A percentile compares a stretch with the other conserved stretches of the same genome.
Evolutionary conservation across 768 basidiomycete genomes (phyloP).

Genomic region (Dentipellis sp.): DNA sequence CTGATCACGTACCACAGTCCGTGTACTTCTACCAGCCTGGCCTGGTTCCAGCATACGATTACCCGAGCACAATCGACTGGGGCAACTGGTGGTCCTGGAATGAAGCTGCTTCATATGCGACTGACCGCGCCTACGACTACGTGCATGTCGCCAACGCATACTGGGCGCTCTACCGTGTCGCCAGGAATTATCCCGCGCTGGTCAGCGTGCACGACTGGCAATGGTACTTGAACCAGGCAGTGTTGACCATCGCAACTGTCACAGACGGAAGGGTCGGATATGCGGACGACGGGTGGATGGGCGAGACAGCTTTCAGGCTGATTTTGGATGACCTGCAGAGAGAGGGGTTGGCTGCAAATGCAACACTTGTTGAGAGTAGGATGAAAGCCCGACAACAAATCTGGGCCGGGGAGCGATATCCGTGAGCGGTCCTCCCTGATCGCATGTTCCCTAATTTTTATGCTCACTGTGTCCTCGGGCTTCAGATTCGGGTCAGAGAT

Average conservation of each 20-base stretch:
- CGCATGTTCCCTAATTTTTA: no score
- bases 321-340: constrained; percentile 41
- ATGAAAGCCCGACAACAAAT: constrained; percentile 35
- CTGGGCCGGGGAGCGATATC: constrained; percentile 35
- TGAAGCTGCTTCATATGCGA: constrained; percentile 35
- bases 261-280: constrained; percentile 37
- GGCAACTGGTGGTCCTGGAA: constrained; percentile 54
- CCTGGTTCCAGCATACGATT: constrained; percentile 31
- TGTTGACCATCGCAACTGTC: constrained; percentile 37
- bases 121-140: constrained; percentile 42
- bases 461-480: constrained; percentile 24
- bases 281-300: constrained; percentile 42
- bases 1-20: neutral
- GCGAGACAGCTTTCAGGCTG: constrained; percentile 41
- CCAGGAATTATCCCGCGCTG: constrained; percentile 45
- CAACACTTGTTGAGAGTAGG: constrained; percentile 33
- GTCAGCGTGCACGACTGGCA: constrained; percentile 39
- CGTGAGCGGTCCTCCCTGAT: neutral
- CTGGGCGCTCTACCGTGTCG: constrained; percentile 49
- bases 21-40: constrained; percentile 23
- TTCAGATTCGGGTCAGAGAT: constrained; percentile 48
- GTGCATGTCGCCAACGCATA: constrained; percentile 29
- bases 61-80: constrained; percentile 40
- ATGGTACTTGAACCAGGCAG: constrained; percentile 50
- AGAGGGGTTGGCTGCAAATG: constrained; percentile 40